A percentile compares a stretch with the other conserved stretches of the same genome.
phyloP scores from a whole-genome alignment of 2,329 filamentous ascomycete genomes.

The Talaromyces atroroseus region DNA sequence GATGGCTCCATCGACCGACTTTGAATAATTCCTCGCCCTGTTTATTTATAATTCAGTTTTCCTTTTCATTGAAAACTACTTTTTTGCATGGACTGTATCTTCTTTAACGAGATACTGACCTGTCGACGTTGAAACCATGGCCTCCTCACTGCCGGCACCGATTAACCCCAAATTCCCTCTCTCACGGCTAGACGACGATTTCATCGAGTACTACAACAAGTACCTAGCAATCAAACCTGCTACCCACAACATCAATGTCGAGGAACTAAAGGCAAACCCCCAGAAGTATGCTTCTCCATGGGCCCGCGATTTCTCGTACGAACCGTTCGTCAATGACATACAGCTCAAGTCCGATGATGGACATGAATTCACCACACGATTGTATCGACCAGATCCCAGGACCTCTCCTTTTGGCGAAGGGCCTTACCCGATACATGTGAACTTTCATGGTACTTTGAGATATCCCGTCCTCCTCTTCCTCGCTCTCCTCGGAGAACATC shows the following conservation, averaged over 20 bases:
- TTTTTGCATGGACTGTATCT: not conserved
- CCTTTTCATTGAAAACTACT: not conserved
- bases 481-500: no score
- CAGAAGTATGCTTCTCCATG: not conserved
- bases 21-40: not conserved
- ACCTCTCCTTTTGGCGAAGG: not conserved
- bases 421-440: not conserved
- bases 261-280: not conserved
- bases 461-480: no score
- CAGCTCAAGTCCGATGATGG: not conserved
- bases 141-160: not conserved
- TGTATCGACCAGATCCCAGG: not conserved
- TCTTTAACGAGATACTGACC: not conserved
- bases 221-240: not conserved
- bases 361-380: not conserved
- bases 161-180: not conserved
- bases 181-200: not conserved
- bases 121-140: not conserved
- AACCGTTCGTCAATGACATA: not conserved
- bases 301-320: not conserved
- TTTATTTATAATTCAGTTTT: not conserved
- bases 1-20: not conserved
- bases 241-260: not conserved
- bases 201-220: conserved; percentile 2
- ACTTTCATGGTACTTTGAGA: conserved; percentile 1